Evolutionary conservation across 1,284 basidiomycete species (phyloP), one percentile per base, ranked within the genome.

Genomic region (Ganoderma meredithae): DNA sequence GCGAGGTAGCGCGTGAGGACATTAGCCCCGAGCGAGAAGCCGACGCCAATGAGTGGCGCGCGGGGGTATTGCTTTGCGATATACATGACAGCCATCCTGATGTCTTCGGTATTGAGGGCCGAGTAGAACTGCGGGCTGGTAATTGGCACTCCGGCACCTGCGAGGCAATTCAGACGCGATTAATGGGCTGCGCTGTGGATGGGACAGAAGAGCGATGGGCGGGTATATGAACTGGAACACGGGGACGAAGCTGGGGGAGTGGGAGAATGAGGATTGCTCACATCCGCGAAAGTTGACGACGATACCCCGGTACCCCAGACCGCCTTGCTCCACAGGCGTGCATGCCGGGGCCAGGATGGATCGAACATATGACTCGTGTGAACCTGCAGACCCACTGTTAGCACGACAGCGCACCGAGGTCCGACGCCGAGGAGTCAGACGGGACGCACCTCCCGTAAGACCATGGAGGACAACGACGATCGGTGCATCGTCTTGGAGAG

Each of bases 221-320:
- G 55, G 25, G 61, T 36, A 63, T 39, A 56, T 19, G 52, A 25
- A 43, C 25, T 27, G 39, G 58, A 39, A 60, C 39, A 60, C 41
- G 58, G 58, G 40, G 40, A 56, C 40, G 58, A 64, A 49, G 62
- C 31, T 44, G 58, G 39, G 25, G 31, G 44, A 53, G 53, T 53
- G 60, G 60, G 47, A 67, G 69, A 60, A 44, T 60, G 58, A 60
- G 60, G 66, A 60, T 60, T 52, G 71, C 63, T 84, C 88, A 93
- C 97, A 98, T 75, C 96, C 97, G 73, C 96, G 90, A 82, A 93
- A 97, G 81, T 97, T 95, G 71, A 96, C 88, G 9, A 98, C 96
- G 5, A 95, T 90, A 2, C 89, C 96, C 71, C 96, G 86, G 79
- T 94, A 96, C 7, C 95, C 95, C 58, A 97, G 83, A 2, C 95